Evolutionary conservation across 1,139 yeast species (phyloP), one percentile per base, ranked within the genome.

Genomic region (Saccharomyces uvarum): DNA sequence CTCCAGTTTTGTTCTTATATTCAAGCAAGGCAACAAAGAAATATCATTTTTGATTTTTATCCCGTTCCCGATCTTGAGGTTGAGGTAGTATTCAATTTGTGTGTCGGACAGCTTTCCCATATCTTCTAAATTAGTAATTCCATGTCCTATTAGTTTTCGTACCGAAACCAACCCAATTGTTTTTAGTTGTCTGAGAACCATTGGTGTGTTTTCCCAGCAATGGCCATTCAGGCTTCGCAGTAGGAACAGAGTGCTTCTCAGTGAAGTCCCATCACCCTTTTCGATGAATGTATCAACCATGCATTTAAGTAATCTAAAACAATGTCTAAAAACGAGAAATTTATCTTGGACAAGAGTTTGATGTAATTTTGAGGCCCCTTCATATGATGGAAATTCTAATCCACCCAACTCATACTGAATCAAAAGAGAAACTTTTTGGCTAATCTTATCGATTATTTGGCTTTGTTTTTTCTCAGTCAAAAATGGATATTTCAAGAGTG

Each of bases 401-500:
- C 79, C 79, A 3, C 82, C 78, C 13, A 78, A 65, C 51, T 78
- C 81, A 63, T 71, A 75, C 56, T 79, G 82, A 11, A 78, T 65
- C 4, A 77, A 49, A 8, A 77, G 54, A 3, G 69, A 69, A 0
- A 75, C 64, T 56, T 77, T 77, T 26, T 74, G 74, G 47, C 53
- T 52, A 7, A 65, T 55, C 6, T 59, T 52, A 47, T 65, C 67
- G 31, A 70, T 56, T 28, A 58, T 52, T 58, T 67, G 55, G 57
- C 63, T 53, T n/a, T 60, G 59, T 47, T 60, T 61, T 14, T 62
- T 67, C 14, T 61, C 60, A 2, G 67, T 61, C 8, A 64, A 59
- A 16, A 65, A 57, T 2, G 75, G 73, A 55, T 58, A 76, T 51
- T 69, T 70, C 3, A 76, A 56, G 2, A 71, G 61, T 1, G 76